Percentiles rank a stretch among this genome's conserved stretches.
phyloP scores from a whole-genome alignment of 257 asterid genomes.

The Solanum pimpinellifolium region DNA sequence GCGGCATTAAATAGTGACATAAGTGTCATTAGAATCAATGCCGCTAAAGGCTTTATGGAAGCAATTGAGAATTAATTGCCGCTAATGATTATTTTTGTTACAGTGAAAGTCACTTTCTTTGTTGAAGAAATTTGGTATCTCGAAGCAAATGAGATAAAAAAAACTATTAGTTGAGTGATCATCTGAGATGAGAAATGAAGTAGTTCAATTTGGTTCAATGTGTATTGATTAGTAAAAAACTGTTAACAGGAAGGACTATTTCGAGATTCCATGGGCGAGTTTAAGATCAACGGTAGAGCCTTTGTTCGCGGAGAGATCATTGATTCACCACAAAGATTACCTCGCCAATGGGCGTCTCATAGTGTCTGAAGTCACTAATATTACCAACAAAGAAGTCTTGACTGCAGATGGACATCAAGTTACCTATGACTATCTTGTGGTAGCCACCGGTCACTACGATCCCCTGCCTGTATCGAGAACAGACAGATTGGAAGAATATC shows the following conservation, averaged over 20 bases:
- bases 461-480: conserved; percentile 31
- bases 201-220: not conserved
- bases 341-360: conserved; percentile 58
- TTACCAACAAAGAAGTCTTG: conserved; percentile 47
- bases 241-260: conserved; percentile 68
- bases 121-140: not conserved
- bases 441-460: conserved; percentile 77
- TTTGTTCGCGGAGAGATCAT: conserved; percentile 52
- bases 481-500: conserved; percentile 41
- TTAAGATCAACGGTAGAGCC: conserved; percentile 80
- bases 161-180: not conserved
- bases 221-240: not conserved
- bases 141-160: not conserved
- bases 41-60: no score
- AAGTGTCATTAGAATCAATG: no score
- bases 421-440: conserved; percentile 63
- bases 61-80: no score
- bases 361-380: conserved; percentile 46
- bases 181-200: no score
- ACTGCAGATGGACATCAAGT: conserved; percentile 50
- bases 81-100: no score
- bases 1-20: no score
- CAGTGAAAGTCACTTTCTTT: no score
- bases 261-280: conserved; percentile 86
- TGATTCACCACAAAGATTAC: conserved; percentile 73